These are phyloP conservation scores for Ehretia macrophylla DNA, from an alignment of 257 asterid genomes.

Conservation along the genomic window DNA sequence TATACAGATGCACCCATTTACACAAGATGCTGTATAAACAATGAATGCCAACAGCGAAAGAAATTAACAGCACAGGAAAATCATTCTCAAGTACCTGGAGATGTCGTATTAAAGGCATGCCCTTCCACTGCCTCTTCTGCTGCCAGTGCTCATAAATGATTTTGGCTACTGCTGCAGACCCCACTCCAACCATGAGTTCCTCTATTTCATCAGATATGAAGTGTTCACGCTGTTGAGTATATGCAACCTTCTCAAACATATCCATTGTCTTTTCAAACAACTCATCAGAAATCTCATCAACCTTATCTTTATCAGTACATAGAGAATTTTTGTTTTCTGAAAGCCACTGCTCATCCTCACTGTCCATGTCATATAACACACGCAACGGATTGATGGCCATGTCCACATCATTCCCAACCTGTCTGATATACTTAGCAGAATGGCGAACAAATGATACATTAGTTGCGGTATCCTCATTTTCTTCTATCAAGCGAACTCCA, in stretches of 20 bases:
- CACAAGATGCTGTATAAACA: conserved; percentile 1
- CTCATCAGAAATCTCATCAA: conserved; percentile 59
- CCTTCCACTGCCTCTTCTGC: conserved; percentile 65
- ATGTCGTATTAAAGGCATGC: conserved; percentile 82
- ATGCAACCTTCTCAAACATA: conserved; percentile 76
- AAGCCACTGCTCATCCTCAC: conserved; percentile 91
- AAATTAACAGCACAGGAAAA: neutral
- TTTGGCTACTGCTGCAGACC: conserved; percentile 44
- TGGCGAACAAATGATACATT: conserved; percentile 51
- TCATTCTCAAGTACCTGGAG: conserved; percentile 55
- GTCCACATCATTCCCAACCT: conserved; percentile 81
- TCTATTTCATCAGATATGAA: conserved; percentile 67
- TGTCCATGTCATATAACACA: conserved; percentile 79
- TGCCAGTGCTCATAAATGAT: conserved; percentile 68
- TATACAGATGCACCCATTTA: conserved; percentile 1
- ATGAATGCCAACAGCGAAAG: conserved; percentile 8
- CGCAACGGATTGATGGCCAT: conserved; percentile 84
- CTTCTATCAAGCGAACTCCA: conserved; percentile 74
- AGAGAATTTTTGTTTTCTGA: conserved; percentile 22
- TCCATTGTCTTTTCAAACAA: conserved; percentile 66
- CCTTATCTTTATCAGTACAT: conserved; percentile 15
- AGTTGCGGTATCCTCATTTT: conserved; percentile 43
- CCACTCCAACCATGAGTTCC: conserved; percentile 49
- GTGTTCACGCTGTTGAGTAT: conserved; percentile 51
- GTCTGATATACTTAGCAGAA: conserved; percentile 57